phyloP scores from a whole-genome alignment of 1,139 yeast genomes.

The Hyphopichia buzzinii region DNA sequence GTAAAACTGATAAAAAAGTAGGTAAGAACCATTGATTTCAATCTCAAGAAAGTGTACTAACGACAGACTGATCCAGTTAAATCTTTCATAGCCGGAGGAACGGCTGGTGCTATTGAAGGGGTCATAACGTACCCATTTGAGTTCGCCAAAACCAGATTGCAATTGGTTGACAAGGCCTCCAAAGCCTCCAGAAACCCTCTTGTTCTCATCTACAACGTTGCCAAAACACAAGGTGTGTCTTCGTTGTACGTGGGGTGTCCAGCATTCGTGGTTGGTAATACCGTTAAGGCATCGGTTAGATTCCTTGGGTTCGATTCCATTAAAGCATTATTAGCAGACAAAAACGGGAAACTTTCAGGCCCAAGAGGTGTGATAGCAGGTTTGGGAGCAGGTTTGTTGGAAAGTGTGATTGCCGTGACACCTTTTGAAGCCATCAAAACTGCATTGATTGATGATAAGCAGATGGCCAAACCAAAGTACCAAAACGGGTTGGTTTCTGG shows the following conservation, averaged over 20 bases:
- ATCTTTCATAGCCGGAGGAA: slow-evolving; percentile 90
- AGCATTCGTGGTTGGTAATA: slow-evolving; percentile 92
- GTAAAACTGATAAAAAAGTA: slow-evolving; percentile 3
- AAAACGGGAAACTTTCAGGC: slow-evolving; percentile 82
- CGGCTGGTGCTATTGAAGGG: slow-evolving; percentile 95
- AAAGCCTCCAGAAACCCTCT: slow-evolving; percentile 79
- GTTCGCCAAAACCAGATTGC: slow-evolving; percentile 92
- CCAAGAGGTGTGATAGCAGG: slow-evolving; percentile 94
- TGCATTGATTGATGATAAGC: slow-evolving; percentile 91
- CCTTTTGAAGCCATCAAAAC: slow-evolving; percentile 97
- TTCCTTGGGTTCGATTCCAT: slow-evolving; percentile 90
- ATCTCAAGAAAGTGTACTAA: slow-evolving; percentile 1
- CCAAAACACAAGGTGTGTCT: slow-evolving; percentile 73
- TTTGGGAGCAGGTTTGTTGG: slow-evolving; percentile 91
- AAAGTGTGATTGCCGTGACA: slow-evolving; percentile 89
- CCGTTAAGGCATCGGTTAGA: slow-evolving; percentile 91
- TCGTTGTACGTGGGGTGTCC: slow-evolving; percentile 96
- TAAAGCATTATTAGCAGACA: slow-evolving; percentile 73
- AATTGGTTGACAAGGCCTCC: slow-evolving; percentile 69
- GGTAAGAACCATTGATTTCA: neutral
- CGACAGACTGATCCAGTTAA: slow-evolving; percentile 53
- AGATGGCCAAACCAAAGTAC: slow-evolving; percentile 70
- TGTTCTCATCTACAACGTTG: slow-evolving; percentile 70
- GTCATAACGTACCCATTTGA: slow-evolving; percentile 92
- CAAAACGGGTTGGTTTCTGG: slow-evolving; percentile 66